Evolutionary conservation across 805 yeast genomes (phyloP), one percentile per base, ranked within the genome.

Genomic region (Candida corydali): DNA sequence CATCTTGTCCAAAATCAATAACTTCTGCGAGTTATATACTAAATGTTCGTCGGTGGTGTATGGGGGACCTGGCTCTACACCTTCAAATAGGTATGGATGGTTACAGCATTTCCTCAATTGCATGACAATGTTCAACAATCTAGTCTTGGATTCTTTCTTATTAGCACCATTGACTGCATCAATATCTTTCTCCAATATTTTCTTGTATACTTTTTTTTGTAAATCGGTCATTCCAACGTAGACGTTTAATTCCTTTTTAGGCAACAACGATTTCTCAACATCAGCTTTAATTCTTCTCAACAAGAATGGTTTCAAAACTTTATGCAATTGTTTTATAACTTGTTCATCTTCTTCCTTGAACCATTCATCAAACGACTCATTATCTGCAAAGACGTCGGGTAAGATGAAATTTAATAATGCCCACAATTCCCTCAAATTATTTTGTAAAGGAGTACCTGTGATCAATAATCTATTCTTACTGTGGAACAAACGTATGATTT

Each of bases 61-160:
- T 16, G 94, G 94, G 14, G 94, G 94, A 9, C 94, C 94, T 1
- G 93, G 93, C 52, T 84, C 94, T 1, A 91, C 93, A 29, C 94
- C 94, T 55, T 84, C 93, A 50, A 84, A 84, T 26, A 84, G 60
- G 52, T 84, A 84, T 10, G 94, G 94, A 61, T 84, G 94, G 50
- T 84, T 84, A 61, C 91, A 84, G 56, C 93, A 84, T 56, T 84
- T 84, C 54, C 93, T 73, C 50, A 84, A 65, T 55, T 84, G 94
- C 94, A 84, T 84, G 32, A 83, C 91, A 47, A 84, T 84, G 54
- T 84, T 84, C 32, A 84, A 61, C 40, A 84, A 65, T 50, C 93
- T 65, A 2, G 94, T 84, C 52, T 84, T 83, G 10, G 83, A 73
- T 54, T 84, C 94, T 40, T 77, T 73, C 46, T 78, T 81, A 49